phyloP scores from a whole-genome alignment of 179 eudicot genomes.

The Monotropa hypopitys region DNA sequence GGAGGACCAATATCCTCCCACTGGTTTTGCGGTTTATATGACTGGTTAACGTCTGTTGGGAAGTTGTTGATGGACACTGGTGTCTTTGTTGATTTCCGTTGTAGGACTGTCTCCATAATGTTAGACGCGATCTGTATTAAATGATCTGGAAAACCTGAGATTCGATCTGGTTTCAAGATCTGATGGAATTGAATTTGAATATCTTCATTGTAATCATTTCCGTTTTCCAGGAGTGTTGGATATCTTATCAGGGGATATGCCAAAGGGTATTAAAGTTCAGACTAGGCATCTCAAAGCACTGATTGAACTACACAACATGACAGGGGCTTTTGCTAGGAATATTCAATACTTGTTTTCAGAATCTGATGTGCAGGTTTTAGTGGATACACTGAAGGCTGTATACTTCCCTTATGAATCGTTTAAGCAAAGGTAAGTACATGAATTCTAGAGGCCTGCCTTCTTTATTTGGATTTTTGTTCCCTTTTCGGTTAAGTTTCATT shows the following conservation, averaged over 20 bases:
- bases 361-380: constrained; percentile 46
- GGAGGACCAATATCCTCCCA: background rate
- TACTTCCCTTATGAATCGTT: constrained; percentile 77
- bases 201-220: background rate
- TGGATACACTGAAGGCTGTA: constrained; percentile 67
- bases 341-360: constrained; percentile 84
- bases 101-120: background rate
- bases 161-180: background rate
- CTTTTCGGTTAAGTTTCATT: background rate
- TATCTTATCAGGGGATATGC: constrained; percentile 66
- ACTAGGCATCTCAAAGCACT: constrained; percentile 79
- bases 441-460: constrained; percentile 4
- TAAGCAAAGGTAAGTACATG: constrained; percentile 46
- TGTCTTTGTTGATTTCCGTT: background rate
- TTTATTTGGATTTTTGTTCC: background rate
- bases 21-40: background rate
- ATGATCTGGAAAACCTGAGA: background rate
- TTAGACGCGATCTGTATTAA: background rate
- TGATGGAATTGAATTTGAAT: background rate
- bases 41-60: background rate
- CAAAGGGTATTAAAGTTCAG: constrained; percentile 67
- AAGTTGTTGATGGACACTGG: background rate
- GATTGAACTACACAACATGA: constrained; percentile 74
- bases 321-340: constrained; percentile 79
- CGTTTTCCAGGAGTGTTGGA: constrained; percentile 59